Evolutionary conservation across 345 rosid genomes (phyloP).

Genomic region (Isatis tinctoria): DNA sequence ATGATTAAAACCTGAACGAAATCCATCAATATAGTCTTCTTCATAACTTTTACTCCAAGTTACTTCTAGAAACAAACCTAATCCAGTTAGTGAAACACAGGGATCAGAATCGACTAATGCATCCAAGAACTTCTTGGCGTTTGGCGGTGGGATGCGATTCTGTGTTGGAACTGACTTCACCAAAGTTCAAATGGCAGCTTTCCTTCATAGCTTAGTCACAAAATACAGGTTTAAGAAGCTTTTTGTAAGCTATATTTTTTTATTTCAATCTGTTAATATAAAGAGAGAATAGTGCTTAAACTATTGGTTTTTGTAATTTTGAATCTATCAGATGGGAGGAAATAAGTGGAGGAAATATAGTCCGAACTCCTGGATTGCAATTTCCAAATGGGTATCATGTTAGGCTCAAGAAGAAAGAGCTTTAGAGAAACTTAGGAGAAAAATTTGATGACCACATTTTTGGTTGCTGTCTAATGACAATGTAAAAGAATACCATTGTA

Average conservation of each 20-base stretch:
- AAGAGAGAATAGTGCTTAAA: constrained; percentile 18
- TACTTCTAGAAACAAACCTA: not conserved
- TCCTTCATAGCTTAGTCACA: constrained; percentile 78
- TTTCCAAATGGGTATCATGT: constrained; percentile 77
- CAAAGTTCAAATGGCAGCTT: constrained; percentile 78
- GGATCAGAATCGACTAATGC: constrained; percentile 51
- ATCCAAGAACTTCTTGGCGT: constrained; percentile 82
- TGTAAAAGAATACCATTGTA: not conserved
- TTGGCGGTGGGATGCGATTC: constrained; percentile 93
- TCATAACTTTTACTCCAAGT: not conserved
- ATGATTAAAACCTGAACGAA: no score
- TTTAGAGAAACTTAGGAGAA: not conserved
- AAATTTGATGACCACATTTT: not conserved
- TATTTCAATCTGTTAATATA: not conserved
- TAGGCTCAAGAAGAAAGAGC: constrained; percentile 44
- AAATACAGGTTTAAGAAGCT: constrained; percentile 52
- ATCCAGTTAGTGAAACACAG: constrained; percentile 34
- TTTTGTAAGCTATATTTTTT: not conserved
- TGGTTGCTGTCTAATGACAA: not conserved
- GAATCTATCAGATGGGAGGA: constrained; percentile 52
- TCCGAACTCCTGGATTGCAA: constrained; percentile 83
- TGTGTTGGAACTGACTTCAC: constrained; percentile 91
- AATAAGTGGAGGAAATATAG: constrained; percentile 44
- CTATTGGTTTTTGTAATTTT: not conserved
- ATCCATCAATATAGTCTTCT: not conserved